These are phyloP conservation scores for Pestalotiopsis sp. DNA, from an alignment of 2,329 filamentous ascomycete species.

Conservation along the genomic window DNA sequence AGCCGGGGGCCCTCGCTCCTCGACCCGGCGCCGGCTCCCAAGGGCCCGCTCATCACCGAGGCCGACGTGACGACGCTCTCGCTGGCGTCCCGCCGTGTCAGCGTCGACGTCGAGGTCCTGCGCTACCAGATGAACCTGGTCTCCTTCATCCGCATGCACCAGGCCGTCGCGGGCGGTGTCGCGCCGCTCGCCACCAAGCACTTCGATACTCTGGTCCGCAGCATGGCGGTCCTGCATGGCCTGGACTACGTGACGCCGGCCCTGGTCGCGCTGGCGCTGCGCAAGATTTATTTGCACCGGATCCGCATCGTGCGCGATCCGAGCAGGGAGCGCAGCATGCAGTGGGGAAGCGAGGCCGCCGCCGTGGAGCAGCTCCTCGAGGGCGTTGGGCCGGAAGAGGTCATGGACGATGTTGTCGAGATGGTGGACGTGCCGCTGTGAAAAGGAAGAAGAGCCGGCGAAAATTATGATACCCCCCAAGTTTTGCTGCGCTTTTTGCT, in stretches of 20 bases:
- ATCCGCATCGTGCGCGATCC: slow-evolving; percentile 67
- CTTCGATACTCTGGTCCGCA: slow-evolving; percentile 69
- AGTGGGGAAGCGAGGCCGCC: slow-evolving; percentile 83
- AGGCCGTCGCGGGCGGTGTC: slow-evolving; percentile 77
- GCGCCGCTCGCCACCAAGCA: slow-evolving; percentile 79
- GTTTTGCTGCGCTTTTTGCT: background rate
- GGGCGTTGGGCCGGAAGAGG: slow-evolving; percentile 61
- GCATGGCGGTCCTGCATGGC: slow-evolving; percentile 80
- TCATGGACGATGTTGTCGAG: slow-evolving; percentile 66
- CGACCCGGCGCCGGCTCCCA: background rate
- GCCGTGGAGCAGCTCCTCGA: slow-evolving; percentile 71
- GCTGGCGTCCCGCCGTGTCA: slow-evolving; percentile 59
- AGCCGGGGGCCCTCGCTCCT: background rate
- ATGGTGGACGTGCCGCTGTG: slow-evolving; percentile 59
- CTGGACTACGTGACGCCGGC: slow-evolving; percentile 83
- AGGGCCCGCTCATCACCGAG: slow-evolving; percentile 32
- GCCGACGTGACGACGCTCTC: slow-evolving; percentile 62
- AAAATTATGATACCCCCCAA: background rate
- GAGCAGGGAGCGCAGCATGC: slow-evolving; percentile 80
- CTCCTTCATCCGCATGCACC: slow-evolving; percentile 84
- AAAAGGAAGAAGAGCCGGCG: slow-evolving; percentile 3
- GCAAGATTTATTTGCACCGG: slow-evolving; percentile 87
- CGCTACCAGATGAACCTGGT: slow-evolving; percentile 88
- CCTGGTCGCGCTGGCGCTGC: slow-evolving; percentile 78
- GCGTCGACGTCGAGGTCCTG: slow-evolving; percentile 74